Conservation (phyloP, 2,329 filamentous ascomycete species). For the Alternaria arborescens region DNA sequence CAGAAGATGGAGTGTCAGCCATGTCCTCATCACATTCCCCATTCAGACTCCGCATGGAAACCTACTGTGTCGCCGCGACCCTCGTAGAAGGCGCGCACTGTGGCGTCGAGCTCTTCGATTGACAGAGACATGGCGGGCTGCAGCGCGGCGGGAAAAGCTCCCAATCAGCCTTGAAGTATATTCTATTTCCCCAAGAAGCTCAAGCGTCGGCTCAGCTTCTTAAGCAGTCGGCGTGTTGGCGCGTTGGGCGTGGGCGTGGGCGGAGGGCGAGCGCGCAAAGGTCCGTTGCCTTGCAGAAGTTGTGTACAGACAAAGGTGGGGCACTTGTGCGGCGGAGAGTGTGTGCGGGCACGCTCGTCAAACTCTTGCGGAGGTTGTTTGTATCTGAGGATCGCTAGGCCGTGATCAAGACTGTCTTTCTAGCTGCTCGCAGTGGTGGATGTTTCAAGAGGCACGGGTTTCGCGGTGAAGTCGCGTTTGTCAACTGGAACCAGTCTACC, state of each 20-base stretch:
- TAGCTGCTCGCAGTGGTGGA: constrained; percentile 30
- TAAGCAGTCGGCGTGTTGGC: constrained; percentile 14
- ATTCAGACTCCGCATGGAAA: constrained; percentile 24
- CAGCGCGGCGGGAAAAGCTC: constrained; percentile 45
- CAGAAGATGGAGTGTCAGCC: constrained; percentile 49
- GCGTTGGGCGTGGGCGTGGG: constrained; percentile 16
- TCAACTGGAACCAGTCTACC: constrained; percentile 17
- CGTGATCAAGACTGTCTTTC: constrained; percentile 26
- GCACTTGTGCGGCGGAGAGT: constrained; percentile 34
- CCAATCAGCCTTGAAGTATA: constrained; percentile 37
- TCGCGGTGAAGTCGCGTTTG: constrained; percentile 33
- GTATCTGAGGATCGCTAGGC: constrained; percentile 16
- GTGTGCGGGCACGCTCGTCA: constrained; percentile 36
- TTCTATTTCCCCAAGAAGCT: constrained; percentile 34
- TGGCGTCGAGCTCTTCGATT: constrained; percentile 94
- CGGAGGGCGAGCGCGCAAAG: constrained; percentile 30
- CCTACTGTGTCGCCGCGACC: constrained; percentile 90
- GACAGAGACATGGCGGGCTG: constrained; percentile 67
- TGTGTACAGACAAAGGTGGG: constrained; percentile 45
- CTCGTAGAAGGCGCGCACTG: constrained; percentile 97
- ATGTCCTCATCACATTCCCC: constrained; percentile 33
- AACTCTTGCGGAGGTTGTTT: constrained; percentile 3
- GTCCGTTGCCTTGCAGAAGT: constrained; percentile 40
- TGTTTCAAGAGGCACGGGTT: constrained; percentile 33
- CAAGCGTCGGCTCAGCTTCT: constrained; percentile 17